phyloP scores from a whole-genome alignment of 495 filamentous ascomycete species.

The Oidiodendron maius region DNA sequence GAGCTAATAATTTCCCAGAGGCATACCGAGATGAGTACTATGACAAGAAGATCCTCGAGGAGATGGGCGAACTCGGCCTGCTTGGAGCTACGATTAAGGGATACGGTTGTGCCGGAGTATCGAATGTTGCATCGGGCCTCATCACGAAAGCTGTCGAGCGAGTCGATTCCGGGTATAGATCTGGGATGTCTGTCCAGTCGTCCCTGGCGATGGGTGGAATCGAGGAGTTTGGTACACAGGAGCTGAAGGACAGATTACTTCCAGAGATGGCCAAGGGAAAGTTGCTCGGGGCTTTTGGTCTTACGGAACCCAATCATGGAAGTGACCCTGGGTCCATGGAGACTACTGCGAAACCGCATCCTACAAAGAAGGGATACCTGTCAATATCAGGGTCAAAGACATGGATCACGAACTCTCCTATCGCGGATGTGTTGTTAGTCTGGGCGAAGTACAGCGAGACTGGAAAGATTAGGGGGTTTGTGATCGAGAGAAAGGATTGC shows the following conservation, averaged over 20 bases:
- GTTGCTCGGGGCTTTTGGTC: slow-evolving; percentile 82
- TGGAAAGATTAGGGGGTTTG: slow-evolving; percentile 92
- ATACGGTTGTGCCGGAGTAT: slow-evolving; percentile 91
- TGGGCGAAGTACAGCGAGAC: slow-evolving; percentile 91
- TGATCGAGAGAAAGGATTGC: slow-evolving; percentile 76
- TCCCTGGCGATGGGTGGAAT: slow-evolving; percentile 97
- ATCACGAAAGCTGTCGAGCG: slow-evolving; percentile 96
- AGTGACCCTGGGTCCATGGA: slow-evolving; percentile 97
- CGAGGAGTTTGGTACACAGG: slow-evolving; percentile 81
- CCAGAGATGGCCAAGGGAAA: slow-evolving; percentile 82
- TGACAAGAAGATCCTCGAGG: slow-evolving; percentile 78
- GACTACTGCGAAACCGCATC: slow-evolving; percentile 77
- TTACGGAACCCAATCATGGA: slow-evolving; percentile 97
- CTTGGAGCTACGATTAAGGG: slow-evolving; percentile 88
- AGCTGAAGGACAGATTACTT: slow-evolving; percentile 85
- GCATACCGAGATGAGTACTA: slow-evolving; percentile 93
- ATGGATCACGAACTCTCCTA: slow-evolving; percentile 98
- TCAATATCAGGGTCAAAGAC: slow-evolving; percentile 85
- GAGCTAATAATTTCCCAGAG: slow-evolving; percentile 47
- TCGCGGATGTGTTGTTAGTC: slow-evolving; percentile 83
- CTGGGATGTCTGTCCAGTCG: slow-evolving; percentile 93
- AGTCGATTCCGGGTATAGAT: slow-evolving; percentile 92
- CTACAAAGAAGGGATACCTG: slow-evolving; percentile 79
- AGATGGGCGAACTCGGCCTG: slow-evolving; percentile 94
- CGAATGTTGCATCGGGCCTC: slow-evolving; percentile 82